Conservation (phyloP, 2,329 filamentous ascomycete genomes). For the Verticillium nonalfalfae region DNA sequence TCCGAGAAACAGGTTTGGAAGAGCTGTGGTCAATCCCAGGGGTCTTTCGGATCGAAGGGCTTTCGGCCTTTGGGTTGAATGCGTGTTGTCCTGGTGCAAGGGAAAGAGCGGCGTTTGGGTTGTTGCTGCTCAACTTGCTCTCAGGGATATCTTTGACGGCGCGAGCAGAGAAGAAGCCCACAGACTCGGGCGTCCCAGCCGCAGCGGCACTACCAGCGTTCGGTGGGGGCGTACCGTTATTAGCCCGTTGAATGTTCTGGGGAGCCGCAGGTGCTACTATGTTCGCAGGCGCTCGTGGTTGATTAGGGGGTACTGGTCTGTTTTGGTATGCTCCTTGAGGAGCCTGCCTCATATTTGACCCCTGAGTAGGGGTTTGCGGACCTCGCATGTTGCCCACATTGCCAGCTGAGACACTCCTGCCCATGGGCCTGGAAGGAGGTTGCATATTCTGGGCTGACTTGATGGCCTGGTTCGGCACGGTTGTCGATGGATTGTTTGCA, state of each 20-base stretch:
- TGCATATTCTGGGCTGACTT: constrained; percentile 24
- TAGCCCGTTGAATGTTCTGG: constrained; percentile 4
- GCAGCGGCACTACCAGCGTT: constrained; percentile 15
- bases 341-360: constrained; percentile 15
- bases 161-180: constrained; percentile 66
- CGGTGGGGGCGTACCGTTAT: constrained; percentile 13
- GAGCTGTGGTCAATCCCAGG: constrained; percentile 77
- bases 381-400: constrained; percentile 20
- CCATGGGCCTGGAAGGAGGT: constrained; percentile 25
- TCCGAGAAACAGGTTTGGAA: constrained; percentile 64
- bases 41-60: constrained; percentile 83
- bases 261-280: constrained; percentile 9
- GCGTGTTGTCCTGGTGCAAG: constrained; percentile 35
- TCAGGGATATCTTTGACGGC: constrained; percentile 53
- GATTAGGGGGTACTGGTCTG: constrained; percentile 13
- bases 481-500: constrained; percentile 18
- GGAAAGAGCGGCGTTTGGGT: constrained; percentile 32
- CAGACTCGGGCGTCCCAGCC: constrained; percentile 26
- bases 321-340: constrained; percentile 12
- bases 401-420: constrained; percentile 20
- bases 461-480: not conserved
- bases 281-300: constrained; percentile 11
- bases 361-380: constrained; percentile 28
- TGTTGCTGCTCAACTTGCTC: constrained; percentile 27
- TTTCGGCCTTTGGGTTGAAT: constrained; percentile 71